These are phyloP conservation scores for Backusella parvicylindrica DNA, from an alignment of 192 early-diverging fungal species.

Conservation along the genomic window DNA sequence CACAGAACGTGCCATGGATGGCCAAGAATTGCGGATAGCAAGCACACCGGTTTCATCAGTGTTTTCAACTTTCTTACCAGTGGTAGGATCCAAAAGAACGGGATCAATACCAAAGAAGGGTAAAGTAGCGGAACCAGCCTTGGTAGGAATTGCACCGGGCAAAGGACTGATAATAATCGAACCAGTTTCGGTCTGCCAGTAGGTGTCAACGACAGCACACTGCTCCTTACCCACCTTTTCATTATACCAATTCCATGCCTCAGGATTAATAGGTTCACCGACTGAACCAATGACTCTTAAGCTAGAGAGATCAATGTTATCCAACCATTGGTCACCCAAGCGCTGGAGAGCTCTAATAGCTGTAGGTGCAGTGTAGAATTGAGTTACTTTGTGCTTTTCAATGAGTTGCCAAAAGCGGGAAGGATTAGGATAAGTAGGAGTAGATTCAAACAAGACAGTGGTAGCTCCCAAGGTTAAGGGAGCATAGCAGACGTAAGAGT, in stretches of 20 bases:
- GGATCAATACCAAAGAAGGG: conserved; percentile 96
- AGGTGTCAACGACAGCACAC: conserved; percentile 94
- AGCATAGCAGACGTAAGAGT: conserved; percentile 92
- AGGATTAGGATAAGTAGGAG: conserved; percentile 91
- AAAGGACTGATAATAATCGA: conserved; percentile 89
- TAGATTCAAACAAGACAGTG: conserved; percentile 91
- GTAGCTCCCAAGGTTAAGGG: conserved; percentile 84
- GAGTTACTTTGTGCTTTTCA: conserved; percentile 88
- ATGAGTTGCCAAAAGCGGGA: conserved; percentile 80
- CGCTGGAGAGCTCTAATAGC: conserved; percentile 92
- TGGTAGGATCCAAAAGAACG: conserved; percentile 77
- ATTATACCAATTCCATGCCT: conserved; percentile 97
- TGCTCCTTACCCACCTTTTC: conserved; percentile 80
- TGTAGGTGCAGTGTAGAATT: conserved; percentile 97
- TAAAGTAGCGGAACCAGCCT: conserved; percentile 92
- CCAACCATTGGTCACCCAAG: conserved; percentile 75
- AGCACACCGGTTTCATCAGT: conserved; percentile 88
- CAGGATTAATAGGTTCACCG: conserved; percentile 96
- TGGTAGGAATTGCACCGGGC: conserved; percentile 84
- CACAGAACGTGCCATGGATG: conserved; percentile 87
- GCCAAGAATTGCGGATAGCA: conserved; percentile 83
- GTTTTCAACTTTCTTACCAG: conserved; percentile 77
- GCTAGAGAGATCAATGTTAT: conserved; percentile 74
- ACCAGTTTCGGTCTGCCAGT: conserved; percentile 95
- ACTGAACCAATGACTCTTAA: conserved; percentile 92